Percentiles rank a stretch among this genome's conserved stretches.
phyloP scores from a whole-genome alignment of 176 grass and related monocot genomes.

The Triticum turgidum region DNA sequence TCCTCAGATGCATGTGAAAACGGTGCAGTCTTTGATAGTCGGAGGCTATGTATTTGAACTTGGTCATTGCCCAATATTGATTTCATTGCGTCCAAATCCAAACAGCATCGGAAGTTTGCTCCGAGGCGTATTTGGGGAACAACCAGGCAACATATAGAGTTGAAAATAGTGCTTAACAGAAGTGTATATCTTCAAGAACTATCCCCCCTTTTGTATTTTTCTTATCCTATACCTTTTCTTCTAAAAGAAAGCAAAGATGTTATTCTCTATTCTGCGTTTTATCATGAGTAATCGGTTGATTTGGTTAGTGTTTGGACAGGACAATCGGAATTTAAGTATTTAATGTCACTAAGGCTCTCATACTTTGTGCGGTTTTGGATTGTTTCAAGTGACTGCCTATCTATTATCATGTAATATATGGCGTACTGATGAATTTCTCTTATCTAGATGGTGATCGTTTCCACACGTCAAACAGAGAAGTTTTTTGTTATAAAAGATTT shows the following conservation, averaged over 20 bases:
- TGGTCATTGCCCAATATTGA: neutral
- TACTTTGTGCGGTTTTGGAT: neutral
- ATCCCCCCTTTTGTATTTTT: neutral
- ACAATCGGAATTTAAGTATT: neutral
- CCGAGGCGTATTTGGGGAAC: neutral
- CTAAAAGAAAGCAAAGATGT: neutral
- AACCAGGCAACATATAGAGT: neutral
- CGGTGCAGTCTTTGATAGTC: neutral
- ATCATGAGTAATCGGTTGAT: neutral
- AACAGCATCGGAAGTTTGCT: neutral
- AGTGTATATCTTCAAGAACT: neutral
- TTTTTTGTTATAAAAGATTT: conserved; percentile 2
- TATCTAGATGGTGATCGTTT: conserved; percentile 9
- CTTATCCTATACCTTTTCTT: neutral
- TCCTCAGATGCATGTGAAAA: neutral
- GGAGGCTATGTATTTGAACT: neutral
- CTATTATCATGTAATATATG: neutral
- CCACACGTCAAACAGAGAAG: neutral
- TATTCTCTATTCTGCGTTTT: conserved; percentile 1
- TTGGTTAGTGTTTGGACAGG: neutral
- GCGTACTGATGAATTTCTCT: neutral
- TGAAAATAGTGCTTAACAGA: neutral
- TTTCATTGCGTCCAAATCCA: neutral
- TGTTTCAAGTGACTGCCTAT: neutral
- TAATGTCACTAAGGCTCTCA: neutral